phyloP scores from a whole-genome alignment of 495 filamentous ascomycete genomes.

The Astrocystis sublimbata region DNA sequence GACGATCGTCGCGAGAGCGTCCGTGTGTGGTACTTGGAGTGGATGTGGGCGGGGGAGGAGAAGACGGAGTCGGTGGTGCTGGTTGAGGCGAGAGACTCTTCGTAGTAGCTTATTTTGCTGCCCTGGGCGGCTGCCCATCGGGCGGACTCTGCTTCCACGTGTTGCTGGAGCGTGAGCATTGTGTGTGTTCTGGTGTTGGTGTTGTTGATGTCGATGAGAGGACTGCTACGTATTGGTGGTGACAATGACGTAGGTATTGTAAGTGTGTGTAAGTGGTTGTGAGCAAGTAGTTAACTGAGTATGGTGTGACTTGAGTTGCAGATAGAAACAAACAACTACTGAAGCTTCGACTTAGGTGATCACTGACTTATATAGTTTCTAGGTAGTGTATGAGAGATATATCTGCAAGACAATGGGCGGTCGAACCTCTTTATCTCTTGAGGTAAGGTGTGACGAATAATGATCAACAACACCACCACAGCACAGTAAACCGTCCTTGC shows the following conservation, averaged over 20 bases:
- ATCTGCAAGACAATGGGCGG: not conserved
- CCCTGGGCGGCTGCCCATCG: constrained; percentile 7
- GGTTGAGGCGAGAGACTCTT: not conserved
- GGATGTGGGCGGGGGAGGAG: not conserved
- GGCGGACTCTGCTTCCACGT: not conserved
- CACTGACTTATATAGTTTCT: not conserved
- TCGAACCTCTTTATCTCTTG: constrained; percentile 12
- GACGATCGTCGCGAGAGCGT: constrained; percentile 27
- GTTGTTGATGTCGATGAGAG: not conserved
- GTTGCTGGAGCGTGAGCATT: constrained; percentile 18
- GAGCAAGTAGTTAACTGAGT: no score
- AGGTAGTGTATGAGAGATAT: not conserved
- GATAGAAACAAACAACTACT: no score
- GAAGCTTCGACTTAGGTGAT: not conserved
- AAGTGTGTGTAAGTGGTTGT: not conserved
- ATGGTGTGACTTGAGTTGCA: no score
- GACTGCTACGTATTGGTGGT: not conserved
- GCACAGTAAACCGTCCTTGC: not conserved
- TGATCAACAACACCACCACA: constrained; percentile 9
- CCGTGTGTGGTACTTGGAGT: constrained; percentile 24
- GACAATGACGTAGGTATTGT: constrained; percentile 7
- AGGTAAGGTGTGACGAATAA: constrained; percentile 12
- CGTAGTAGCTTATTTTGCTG: not conserved
- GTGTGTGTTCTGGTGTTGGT: not conserved
- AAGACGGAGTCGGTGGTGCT: constrained; percentile 14